These are phyloP conservation scores for Fomitopsis schrenkii DNA, from an alignment of 1,284 basidiomycete species.

Conservation along the genomic window DNA sequence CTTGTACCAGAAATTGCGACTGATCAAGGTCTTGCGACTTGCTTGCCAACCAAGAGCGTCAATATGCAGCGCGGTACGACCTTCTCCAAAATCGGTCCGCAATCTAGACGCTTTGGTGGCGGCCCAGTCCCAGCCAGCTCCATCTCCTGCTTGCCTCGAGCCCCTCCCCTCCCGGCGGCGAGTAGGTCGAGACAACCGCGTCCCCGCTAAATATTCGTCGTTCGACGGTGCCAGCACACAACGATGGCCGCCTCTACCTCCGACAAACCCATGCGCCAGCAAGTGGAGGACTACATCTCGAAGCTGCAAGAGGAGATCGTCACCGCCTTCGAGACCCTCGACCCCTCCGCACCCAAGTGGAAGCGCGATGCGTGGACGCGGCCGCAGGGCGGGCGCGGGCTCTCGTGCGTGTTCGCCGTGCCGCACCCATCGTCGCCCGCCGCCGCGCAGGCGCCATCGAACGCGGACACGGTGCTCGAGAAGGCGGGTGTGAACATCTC, in stretches of 20 bases:
- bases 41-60: too few relatives aligned
- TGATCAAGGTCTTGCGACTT: too few relatives aligned
- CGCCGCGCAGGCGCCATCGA: conserved; percentile 23
- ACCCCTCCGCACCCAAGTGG: conserved; percentile 71
- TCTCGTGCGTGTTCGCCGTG: conserved; percentile 83
- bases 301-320: conserved; percentile 85
- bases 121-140: background rate
- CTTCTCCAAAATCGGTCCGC: background rate
- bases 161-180: background rate
- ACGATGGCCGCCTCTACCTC: conserved; percentile 13
- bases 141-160: background rate
- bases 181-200: background rate
- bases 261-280: conserved; percentile 66
- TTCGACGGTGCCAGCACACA: background rate
- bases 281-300: conserved; percentile 79
- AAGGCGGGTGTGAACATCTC: conserved; percentile 98
- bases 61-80: background rate
- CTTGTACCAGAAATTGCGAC: too few relatives aligned
- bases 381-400: conserved; percentile 80
- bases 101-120: background rate
- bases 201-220: background rate
- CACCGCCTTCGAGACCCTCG: conserved; percentile 73
- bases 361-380: conserved; percentile 87
- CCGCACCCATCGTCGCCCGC: conserved; percentile 34
- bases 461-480: conserved; percentile 65